phyloP scores from a whole-genome alignment of 2,329 filamentous ascomycete genomes.

The Aureobasidium sp. region DNA sequence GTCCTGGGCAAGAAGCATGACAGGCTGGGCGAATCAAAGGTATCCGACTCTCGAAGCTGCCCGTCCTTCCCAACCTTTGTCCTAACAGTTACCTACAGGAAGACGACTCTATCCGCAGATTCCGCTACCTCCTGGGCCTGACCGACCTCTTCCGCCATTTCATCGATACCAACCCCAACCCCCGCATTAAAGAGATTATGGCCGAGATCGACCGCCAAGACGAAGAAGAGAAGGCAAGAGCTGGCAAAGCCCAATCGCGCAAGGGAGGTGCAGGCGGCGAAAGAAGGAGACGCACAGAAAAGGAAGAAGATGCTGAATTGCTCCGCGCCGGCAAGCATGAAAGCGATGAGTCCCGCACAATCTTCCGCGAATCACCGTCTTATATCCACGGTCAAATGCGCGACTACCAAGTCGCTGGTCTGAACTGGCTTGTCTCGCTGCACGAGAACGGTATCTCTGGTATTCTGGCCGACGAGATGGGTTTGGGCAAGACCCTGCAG shows the following conservation, averaged over 20 bases:
- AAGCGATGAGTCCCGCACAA: constrained; percentile 67
- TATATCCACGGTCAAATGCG: constrained; percentile 86
- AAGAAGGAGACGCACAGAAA: constrained; percentile 80
- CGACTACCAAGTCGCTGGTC: constrained; percentile 89
- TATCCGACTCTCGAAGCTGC: not conserved
- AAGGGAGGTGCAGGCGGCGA: constrained; percentile 78
- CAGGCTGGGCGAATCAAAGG: constrained; percentile 80
- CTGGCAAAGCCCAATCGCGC: constrained; percentile 67
- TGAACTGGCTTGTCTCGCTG: constrained; percentile 96
- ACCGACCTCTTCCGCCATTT: constrained; percentile 98
- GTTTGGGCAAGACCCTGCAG: constrained; percentile 92
- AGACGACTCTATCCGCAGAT: constrained; percentile 89
- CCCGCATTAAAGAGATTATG: constrained; percentile 89
- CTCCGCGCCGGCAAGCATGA: constrained; percentile 81
- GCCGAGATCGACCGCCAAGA: constrained; percentile 92
- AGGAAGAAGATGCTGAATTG: constrained; percentile 92
- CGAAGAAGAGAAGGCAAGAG: constrained; percentile 59
- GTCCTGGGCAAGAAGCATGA: constrained; percentile 95
- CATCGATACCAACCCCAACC: constrained; percentile 95
- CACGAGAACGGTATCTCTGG: constrained; percentile 99
- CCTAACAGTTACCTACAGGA: constrained; percentile 49
- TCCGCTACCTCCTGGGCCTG: constrained; percentile 87
- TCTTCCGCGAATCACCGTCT: constrained; percentile 89
- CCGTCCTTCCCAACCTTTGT: not conserved
- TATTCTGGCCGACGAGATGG: constrained; percentile 98